Base-by-base conservation (phyloP, 2,329 filamentous ascomycete species). In the Lasiodiplodia sp. region DNA sequence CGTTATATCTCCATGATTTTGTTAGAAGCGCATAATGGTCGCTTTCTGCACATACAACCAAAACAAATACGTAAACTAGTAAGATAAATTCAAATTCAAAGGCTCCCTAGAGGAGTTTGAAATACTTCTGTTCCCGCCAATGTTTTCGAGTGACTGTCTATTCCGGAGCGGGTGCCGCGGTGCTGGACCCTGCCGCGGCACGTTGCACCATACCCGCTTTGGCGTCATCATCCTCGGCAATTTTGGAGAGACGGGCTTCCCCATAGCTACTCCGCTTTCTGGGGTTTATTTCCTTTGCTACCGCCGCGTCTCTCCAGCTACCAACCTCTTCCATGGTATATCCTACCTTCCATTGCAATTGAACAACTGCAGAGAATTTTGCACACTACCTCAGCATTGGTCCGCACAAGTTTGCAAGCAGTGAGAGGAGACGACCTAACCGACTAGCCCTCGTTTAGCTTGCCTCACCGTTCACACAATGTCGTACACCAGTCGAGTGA, bases 401-500 rank as follows among this genome's bases (percentile, higher is more conserved):
- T 21, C 44, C n/a, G 44, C 44, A 47, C 44, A n/a, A 47, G 21
- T 16, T 23, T 38, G n/a, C 11, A 60, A 38, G 25, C 7, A 23
- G 28, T 23, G 57, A 62, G 21, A 23, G 52, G 6, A 44, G 18
- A 44, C 40, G 16, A 44, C 16, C 40, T 18, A 18, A 18, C 16
- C 4, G 18, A 8, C 40, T 18, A n/a, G 6, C 18, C 18, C 16
- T 44, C 18, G 16, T 44, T 44, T 18, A 8, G 5, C 25, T 55
- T 52, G 8, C 23, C 25, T 10, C 0, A 31, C 31, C 31, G 10
- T 21, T 6, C 37, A n/a, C 23, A 14, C 11, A 34, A 74, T 72
- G 70, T 53, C 70, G 37, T 71, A 70, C 57, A 73, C 88, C 55
- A 78, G 79, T 49, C 88, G 91, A 71, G 83, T 92, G 62, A 83